Evolutionary conservation across 169 alveolate genomes (phyloP), one percentile per base, ranked within the genome.

Genomic region (Cryptosporidium bovis): DNA sequence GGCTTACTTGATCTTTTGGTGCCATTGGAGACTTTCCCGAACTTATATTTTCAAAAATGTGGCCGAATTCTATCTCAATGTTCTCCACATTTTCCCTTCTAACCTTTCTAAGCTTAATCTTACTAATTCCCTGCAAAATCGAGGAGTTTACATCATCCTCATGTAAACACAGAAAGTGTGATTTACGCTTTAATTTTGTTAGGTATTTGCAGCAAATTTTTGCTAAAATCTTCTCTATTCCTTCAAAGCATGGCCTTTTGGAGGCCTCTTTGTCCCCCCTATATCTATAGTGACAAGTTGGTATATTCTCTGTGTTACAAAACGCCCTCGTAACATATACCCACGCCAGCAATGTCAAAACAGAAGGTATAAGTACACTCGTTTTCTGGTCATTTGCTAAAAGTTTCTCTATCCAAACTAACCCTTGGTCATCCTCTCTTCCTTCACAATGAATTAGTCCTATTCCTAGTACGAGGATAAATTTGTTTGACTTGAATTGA

Each of bases 401-500:
- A 4, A 69, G 12, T 27, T 64, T 69, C 2, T 69, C 83, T 31
- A 69, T 56, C 60, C 55, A 69, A 18, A 69, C 36, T 13, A 69
- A 51, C 10, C 44, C 40, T 33, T 56, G 55, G 27, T 69, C 83
- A 34, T 51, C 55, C 15, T 55, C 56, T 12, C 56, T 64, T 10
- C 83, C 83, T 53, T 69, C 60, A 55, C 68, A 53, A 69, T 51
- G 83, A 29, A 69, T 69, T 31, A 69, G 15, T 29, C 56, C 16
- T 4, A 34, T 44, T 33, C 66, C 83, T n/a, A 69, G 48, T 1
- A 66, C 40, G 15, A 10, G 29, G 53, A 69, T 13, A 69, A 69
- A 69, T 53, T 69, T 69, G 1, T 69, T 56, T 1, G 67, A 69
- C 51, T 69, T 69, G 10, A 51, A 64, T 53, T 50, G 44, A 34